Evolutionary conservation across 2,329 filamentous ascomycete genomes (phyloP), one percentile per base, ranked within the genome.

Genomic region (Grosmannia penicillata): DNA sequence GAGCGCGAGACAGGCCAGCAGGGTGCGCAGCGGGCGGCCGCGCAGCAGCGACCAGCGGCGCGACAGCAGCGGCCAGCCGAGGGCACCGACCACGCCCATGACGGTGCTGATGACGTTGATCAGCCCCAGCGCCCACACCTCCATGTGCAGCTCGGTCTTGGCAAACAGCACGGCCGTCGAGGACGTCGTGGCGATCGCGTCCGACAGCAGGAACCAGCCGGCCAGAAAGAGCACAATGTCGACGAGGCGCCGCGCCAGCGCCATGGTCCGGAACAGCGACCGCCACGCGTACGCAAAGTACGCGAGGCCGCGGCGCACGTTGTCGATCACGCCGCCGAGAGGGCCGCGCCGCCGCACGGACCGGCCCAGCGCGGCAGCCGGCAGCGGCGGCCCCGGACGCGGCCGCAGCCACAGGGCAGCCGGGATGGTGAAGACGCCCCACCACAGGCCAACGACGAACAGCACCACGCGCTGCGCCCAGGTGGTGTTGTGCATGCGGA

Each of bases 141-240:
- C 71, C 91, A 98, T 98, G 46, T 82, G 75, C 9, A 98, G 66
- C 45, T 86, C 76, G 0, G 89, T 96, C 61, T 96, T 96, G 29
- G 89, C 91, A 55, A 95, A 98, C 9, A 98, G 68, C 22, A 96
- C 86, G 1, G 91, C 91, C 0, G 91, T 96, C 13, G 86, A 89
- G 25, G 83, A 91, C 1, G 93, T 89, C 0, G 91, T 96, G 8
- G 91, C 91, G 45, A 96, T 86, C 30, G 83, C 86, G 51, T 98
- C 91, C 7, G 83, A 93, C 2, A 98, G 70, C 23, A 98, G 68
- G 54, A 98, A 95, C 91, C 91, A 98, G 6, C 84, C 86, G 4
- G 71, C 75, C 5, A 98, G 70, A 54, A 91, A 91, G 7, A 89
- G 63, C 22, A 82, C 62, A 22, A 89, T 78, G 49, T 91, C 83